Conservation (phyloP, 202 grass and related monocot species). For the Miscanthus sacchariflorus region DNA sequence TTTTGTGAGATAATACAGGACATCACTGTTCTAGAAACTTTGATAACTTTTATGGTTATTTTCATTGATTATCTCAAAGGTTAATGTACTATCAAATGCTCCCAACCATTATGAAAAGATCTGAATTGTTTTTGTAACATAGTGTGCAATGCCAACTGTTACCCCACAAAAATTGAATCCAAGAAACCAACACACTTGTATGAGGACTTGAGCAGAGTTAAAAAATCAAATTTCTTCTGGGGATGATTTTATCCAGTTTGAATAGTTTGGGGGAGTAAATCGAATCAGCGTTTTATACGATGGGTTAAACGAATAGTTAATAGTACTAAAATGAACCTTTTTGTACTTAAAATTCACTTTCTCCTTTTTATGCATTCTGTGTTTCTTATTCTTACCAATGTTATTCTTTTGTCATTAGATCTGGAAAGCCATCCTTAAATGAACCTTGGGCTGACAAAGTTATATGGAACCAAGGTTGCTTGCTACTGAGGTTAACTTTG, state of each 20-base stretch:
- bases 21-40: background rate
- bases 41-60: background rate
- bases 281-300: background rate
- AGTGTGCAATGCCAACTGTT: background rate
- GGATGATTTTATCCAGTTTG: no score
- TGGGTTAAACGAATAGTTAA: background rate
- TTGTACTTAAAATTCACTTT: background rate
- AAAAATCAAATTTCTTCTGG: no score
- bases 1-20: background rate
- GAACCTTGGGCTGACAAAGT: conserved; percentile 92
- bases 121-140: background rate
- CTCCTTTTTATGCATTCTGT: background rate
- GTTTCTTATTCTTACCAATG: conserved; percentile 12
- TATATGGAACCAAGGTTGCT: conserved; percentile 87
- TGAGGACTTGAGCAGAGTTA: no score
- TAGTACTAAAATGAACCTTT: background rate
- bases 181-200: background rate
- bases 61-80: conserved; percentile 1
- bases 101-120: background rate
- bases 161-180: background rate
- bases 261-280: background rate
- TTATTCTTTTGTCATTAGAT: conserved; percentile 64
- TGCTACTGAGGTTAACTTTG: conserved; percentile 39
- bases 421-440: conserved; percentile 81
- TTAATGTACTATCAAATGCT: conserved; percentile 10